Evolutionary conservation across 2,329 filamentous ascomycete genomes (phyloP), one percentile per base, ranked within the genome.

Genomic region (Onygenales sp.): DNA sequence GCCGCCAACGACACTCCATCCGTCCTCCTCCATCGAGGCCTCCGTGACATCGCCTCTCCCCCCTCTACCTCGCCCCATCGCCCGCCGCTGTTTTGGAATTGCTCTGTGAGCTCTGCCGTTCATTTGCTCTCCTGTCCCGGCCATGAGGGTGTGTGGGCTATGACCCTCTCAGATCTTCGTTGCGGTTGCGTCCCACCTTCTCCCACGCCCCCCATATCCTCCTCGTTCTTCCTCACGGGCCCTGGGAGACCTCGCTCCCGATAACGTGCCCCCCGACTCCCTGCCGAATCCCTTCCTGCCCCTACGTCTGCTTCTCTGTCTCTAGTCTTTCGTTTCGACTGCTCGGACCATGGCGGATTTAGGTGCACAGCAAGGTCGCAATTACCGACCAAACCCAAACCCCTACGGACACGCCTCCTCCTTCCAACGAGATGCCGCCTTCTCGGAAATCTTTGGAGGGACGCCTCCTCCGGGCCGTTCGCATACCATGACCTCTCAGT

Each of bases 391-490:
- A 57, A 67, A 67, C 67, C 69, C 75, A 57, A 67, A 68, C 55
- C 70, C 71, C 57, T 77, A 81, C 67, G 78, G 75, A 56, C 74
- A 76, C 65, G 69, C 77, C 51, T 74, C 78, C 42, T 73, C 77
- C 56, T 71, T 71, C 65, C 88, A 93, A 73, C 86, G 93, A 74
- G 91, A 98, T 81, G 88, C 89, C 61, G 93, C 92, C 60, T 98
- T 94, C 71, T 89, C 87, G 60, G 92, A 92, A 73, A 97, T 97
- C 67, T 98, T 97, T 69, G 93, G 92, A 62, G 84, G 84, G 59
- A 81, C 88, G 59, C 90, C 88, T 59, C 89, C 89, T 46, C 83
- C 88, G 45, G 92, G 92, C 54, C 86, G 93, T 69, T 94, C 91
- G 54, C 91, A 96, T 66, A 96, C 92, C 31, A 96, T 97, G 90